Percentiles rank a stretch among this genome's conserved stretches.
Evolutionary conservation across 2,329 filamentous ascomycete genomes (phyloP).

Genomic region (Cercospora sojina): DNA sequence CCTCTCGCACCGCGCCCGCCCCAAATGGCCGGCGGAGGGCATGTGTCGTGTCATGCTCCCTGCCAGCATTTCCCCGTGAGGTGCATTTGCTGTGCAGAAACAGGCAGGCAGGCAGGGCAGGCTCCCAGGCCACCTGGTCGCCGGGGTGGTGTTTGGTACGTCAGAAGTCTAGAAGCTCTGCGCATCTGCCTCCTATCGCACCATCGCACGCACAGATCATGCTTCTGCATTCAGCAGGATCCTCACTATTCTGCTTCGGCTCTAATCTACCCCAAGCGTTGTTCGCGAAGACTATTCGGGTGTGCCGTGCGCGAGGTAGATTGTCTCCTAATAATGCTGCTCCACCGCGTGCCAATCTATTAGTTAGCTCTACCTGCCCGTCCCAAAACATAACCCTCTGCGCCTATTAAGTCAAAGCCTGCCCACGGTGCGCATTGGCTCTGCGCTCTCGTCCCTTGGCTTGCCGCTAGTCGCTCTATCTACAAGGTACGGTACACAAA

Average conservation of each 20-base stretch:
- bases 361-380: slow-evolving; percentile 15
- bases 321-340: slow-evolving; percentile 14
- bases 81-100: slow-evolving; percentile 10
- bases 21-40: neutral
- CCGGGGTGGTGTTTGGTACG: slow-evolving; percentile 7
- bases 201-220: slow-evolving; percentile 11
- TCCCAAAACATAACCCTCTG: slow-evolving; percentile 21
- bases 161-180: slow-evolving; percentile 11
- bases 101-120: neutral
- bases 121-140: slow-evolving; percentile 11
- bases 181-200: slow-evolving; percentile 10
- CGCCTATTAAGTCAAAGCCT: slow-evolving; percentile 14
- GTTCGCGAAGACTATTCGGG: slow-evolving; percentile 11
- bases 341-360: slow-evolving; percentile 21
- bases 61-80: slow-evolving; percentile 1
- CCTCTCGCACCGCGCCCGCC: neutral
- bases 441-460: neutral
- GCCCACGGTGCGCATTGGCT: slow-evolving; percentile 8
- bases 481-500: neutral
- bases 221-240: slow-evolving; percentile 9
- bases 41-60: neutral
- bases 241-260: slow-evolving; percentile 11
- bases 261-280: slow-evolving; percentile 12
- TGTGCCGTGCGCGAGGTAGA: slow-evolving; percentile 10
- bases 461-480: slow-evolving; percentile 3